Evolutionary conservation across 805 yeast species (phyloP).

Genomic region (Yueomyces sp.): DNA sequence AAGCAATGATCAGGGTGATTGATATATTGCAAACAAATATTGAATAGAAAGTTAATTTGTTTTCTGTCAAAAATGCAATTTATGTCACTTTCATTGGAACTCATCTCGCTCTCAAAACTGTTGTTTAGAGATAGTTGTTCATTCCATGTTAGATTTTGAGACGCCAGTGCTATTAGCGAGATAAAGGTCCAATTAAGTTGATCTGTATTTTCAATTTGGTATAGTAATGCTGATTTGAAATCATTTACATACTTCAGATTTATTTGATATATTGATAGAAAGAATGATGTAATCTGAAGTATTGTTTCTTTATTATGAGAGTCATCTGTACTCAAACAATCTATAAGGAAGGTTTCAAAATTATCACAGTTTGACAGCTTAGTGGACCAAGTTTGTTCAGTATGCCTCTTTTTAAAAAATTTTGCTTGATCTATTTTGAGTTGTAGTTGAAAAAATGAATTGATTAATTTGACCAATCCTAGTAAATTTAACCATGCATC

Average conservation of each 20-base stretch:
- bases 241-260: neutral
- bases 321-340: conserved; percentile 4
- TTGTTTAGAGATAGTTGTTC: no score
- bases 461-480: conserved; percentile 7
- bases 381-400: conserved; percentile 3
- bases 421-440: conserved; percentile 1
- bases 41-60: no score
- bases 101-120: no score
- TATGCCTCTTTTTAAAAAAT: conserved; percentile 12
- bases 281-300: conserved; percentile 1
- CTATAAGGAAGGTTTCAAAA: conserved; percentile 8
- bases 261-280: neutral
- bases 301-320: neutral
- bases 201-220: conserved; percentile 4
- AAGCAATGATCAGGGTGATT: no score
- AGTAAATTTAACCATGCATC: conserved; percentile 11
- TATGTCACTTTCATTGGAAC: no score
- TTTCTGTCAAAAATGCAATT: no score
- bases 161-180: conserved; percentile 12
- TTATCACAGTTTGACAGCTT: conserved; percentile 7
- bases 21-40: no score
- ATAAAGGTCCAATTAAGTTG: conserved; percentile 11
- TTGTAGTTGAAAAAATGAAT: neutral
- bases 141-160: conserved; percentile 2
- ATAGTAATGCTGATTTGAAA: neutral